Evolutionary conservation across 2,329 filamentous ascomycete species (phyloP).

Genomic region (Colletotrichum melonis): DNA sequence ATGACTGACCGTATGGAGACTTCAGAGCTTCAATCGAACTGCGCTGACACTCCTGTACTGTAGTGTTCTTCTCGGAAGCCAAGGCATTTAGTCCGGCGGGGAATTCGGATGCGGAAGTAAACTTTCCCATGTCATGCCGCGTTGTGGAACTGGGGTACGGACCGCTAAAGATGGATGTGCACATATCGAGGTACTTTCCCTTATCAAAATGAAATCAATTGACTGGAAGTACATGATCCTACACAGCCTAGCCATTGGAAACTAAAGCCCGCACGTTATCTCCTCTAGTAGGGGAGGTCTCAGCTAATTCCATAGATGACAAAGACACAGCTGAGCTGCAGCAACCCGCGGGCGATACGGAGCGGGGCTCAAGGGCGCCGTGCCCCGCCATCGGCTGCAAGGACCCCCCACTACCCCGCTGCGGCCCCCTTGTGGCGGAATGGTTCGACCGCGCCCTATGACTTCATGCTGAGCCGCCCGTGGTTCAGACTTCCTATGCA

Average conservation of each 20-base stretch:
- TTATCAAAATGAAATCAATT: too few relatives aligned
- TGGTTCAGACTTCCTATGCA: neutral
- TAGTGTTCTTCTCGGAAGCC: neutral
- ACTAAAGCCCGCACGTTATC: too few relatives aligned
- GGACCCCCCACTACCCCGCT: conserved; percentile 21
- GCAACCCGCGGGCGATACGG: neutral
- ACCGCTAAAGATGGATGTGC: neutral
- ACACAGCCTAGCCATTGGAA: too few relatives aligned
- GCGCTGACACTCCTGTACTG: neutral
- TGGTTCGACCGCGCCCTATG: conserved; percentile 13
- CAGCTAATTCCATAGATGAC: neutral
- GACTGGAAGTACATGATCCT: too few relatives aligned
- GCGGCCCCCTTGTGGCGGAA: conserved; percentile 11
- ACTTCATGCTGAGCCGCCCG: conserved; percentile 24
- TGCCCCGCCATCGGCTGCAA: conserved; percentile 26
- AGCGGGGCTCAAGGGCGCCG: conserved; percentile 15
- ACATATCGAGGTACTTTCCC: neutral
- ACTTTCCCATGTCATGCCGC: neutral
- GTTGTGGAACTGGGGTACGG: neutral
- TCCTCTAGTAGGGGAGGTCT: too few relatives aligned
- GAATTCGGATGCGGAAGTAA: neutral
- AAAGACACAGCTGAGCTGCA: neutral
- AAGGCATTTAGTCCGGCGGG: neutral
- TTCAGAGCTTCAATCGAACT: neutral
- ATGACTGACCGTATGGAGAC: neutral